Evolutionary conservation across 352 stramenopile genomes (phyloP).

Genomic region (Phytopythium ostracodes): DNA sequence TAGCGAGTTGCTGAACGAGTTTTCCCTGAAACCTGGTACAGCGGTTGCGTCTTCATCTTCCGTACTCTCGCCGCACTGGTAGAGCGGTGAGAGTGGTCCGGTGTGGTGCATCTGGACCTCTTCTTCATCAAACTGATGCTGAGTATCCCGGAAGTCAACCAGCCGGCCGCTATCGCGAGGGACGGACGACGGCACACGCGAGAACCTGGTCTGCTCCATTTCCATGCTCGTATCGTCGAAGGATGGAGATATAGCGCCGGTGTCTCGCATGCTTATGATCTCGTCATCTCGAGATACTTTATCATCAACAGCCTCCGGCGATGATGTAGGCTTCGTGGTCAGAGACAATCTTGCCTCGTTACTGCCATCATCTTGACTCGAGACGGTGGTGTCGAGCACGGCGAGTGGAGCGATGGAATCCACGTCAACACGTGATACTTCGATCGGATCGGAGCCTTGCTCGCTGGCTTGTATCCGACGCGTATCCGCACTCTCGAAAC

Average conservation of each 20-base stretch:
- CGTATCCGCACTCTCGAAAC: too few relatives aligned
- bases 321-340: background rate
- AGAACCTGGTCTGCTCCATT: background rate
- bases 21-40: background rate
- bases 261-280: too few relatives aligned
- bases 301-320: background rate
- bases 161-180: slow-evolving; percentile 1
- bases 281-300: background rate
- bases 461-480: background rate
- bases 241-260: too few relatives aligned
- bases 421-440: background rate
- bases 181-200: background rate
- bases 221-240: background rate
- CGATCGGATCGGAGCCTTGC: background rate
- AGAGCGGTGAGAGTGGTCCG: background rate
- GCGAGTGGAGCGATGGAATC: background rate
- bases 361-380: background rate
- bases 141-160: background rate
- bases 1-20: slow-evolving; percentile 4
- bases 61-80: background rate
- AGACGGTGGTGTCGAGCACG: background rate
- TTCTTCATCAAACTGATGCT: slow-evolving; percentile 5
- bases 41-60: background rate
- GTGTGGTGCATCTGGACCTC: background rate
- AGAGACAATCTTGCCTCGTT: background rate